A percentile compares a stretch with the other conserved stretches of the same genome.
Conservation (phyloP, 495 filamentous ascomycete species). For the Aspergillus affinis region DNA sequence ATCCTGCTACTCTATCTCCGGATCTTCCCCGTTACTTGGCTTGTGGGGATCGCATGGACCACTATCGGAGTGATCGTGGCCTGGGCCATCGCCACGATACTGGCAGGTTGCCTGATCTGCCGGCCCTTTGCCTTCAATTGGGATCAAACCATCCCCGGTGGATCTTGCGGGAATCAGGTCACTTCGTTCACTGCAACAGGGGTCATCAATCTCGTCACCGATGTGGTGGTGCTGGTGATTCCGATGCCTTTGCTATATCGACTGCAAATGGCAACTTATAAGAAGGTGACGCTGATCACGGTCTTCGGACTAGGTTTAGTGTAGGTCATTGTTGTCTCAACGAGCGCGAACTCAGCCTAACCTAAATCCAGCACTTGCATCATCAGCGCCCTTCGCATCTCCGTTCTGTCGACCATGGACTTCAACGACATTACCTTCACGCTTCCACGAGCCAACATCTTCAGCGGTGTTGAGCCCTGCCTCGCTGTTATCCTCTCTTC, state of each 20-base stretch:
- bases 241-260: slow-evolving; percentile 20
- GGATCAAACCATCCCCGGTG: slow-evolving; percentile 41
- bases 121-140: slow-evolving; percentile 46
- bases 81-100: slow-evolving; percentile 26
- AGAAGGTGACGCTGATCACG: slow-evolving; percentile 18
- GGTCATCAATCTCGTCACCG: slow-evolving; percentile 42
- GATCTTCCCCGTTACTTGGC: slow-evolving; percentile 27
- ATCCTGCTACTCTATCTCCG: slow-evolving; percentile 36
- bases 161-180: slow-evolving; percentile 47
- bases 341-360: neutral
- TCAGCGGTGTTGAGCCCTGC: slow-evolving; percentile 24
- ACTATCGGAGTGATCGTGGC: slow-evolving; percentile 26
- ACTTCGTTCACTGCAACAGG: slow-evolving; percentile 27
- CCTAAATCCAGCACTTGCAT: slow-evolving; percentile 14
- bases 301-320: slow-evolving; percentile 18
- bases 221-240: slow-evolving; percentile 43
- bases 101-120: slow-evolving; percentile 44
- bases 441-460: slow-evolving; percentile 18
- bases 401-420: slow-evolving; percentile 14
- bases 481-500: slow-evolving; percentile 24
- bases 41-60: slow-evolving; percentile 15
- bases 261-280: slow-evolving; percentile 19
- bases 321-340: slow-evolving; percentile 3
- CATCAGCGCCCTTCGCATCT: slow-evolving; percentile 20
- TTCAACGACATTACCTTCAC: slow-evolving; percentile 21